Base-by-base conservation (phyloP, 495 filamentous ascomycete genomes). In the Paragyromitra xinjiangensis region DNA sequence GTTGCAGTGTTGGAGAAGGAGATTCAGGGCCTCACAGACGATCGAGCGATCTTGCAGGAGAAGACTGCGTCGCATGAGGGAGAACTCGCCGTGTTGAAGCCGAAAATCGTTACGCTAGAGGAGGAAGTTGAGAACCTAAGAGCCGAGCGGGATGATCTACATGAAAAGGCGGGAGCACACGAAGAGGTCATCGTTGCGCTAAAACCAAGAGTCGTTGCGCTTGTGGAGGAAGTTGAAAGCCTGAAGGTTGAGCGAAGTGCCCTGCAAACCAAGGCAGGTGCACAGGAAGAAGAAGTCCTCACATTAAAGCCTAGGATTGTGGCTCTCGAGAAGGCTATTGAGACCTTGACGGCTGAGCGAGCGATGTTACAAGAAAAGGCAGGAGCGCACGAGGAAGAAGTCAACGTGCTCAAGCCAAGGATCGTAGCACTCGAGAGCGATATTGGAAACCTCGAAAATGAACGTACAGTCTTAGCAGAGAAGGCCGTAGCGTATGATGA, bases 31-130 rank as follows among this genome's bases (percentile, higher is more conserved):
- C 59, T 76, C 11, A 64, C 11, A 59, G 68, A 50, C 48, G 73
- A 76, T 50, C 73, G 65, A 9, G 50, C 62, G n/a, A 14, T 14
- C 39, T 53, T 76, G 1, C 73, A 73, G 29, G 67, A 76, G 55
- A 61, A 61, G 40, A 16, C 40, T 8, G 53, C 16, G 24, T 40
- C 53, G n/a, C 40, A 61, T 6, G 40, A 70, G 40, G 55, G 55
- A 61, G 67, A 61, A 45, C 22, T 70, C 26, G 5, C 55, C 12
- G 45, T 56, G 14, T 45, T 71, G 9, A 48, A 40, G 9, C 68
- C 68, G 29, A 71, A 62, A n/a, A 63, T 71, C 12, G 44, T 9
- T 19, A 7, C 44, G 22, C 29, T 73, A 2, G 74, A 64, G 29
- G 64, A 51, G 14, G 69, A 66, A 14, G 40, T 59, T 14, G 42